Evolutionary conservation across 106 monocot genomes (phyloP).

Genomic region (Phalaenopsis aphrodite): DNA sequence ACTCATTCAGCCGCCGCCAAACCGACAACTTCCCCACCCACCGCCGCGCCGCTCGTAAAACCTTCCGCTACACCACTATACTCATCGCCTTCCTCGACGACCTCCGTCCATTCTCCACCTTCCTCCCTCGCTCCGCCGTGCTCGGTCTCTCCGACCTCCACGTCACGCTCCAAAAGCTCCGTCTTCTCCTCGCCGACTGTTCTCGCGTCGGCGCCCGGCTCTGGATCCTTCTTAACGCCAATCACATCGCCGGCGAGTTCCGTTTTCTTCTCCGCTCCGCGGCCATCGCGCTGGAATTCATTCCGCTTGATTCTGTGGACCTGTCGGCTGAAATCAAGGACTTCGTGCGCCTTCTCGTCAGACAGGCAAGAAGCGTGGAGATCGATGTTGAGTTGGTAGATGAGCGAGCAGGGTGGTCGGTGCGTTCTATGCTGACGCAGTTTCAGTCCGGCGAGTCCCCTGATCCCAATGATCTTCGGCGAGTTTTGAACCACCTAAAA

Average conservation of each 20-base stretch:
- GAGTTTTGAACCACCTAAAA: constrained; percentile 37
- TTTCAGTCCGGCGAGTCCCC: constrained; percentile 38
- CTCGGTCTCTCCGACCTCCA: constrained; percentile 59
- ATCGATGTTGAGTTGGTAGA: constrained; percentile 28
- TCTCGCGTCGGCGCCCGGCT: constrained; percentile 37
- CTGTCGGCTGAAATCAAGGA: constrained; percentile 35
- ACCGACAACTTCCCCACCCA: constrained; percentile 11
- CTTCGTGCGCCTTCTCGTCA: constrained; percentile 27
- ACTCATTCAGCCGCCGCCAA: not conserved
- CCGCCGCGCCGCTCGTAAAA: constrained; percentile 26
- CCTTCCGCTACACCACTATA: constrained; percentile 10
- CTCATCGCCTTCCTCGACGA: constrained; percentile 30
- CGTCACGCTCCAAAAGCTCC: constrained; percentile 58
- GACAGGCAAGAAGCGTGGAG: constrained; percentile 36
- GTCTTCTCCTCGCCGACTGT: constrained; percentile 40
- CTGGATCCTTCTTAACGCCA: constrained; percentile 47
- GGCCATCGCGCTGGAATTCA: constrained; percentile 41
- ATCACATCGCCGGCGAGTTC: constrained; percentile 39
- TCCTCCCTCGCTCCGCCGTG: constrained; percentile 17
- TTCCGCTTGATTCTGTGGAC: constrained; percentile 28
- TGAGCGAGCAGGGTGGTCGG: constrained; percentile 11
- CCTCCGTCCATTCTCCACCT: constrained; percentile 28
- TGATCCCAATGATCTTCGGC: constrained; percentile 9
- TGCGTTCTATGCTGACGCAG: constrained; percentile 24
- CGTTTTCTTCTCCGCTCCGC: constrained; percentile 33